Conservation (phyloP, 169 alveolate genomes). For the Cryptosporidium tyzzeri region DNA sequence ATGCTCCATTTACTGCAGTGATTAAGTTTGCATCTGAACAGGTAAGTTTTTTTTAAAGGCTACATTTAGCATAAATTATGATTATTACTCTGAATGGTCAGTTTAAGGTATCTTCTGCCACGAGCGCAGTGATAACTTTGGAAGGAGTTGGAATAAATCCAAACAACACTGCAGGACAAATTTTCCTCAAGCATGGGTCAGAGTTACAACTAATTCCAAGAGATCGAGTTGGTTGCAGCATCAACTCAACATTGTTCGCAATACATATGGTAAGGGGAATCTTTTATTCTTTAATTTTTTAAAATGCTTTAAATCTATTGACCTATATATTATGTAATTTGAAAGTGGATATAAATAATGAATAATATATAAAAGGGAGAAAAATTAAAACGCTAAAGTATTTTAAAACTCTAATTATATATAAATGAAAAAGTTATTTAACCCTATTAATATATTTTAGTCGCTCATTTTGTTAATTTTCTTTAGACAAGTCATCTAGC, state of each 20-base stretch:
- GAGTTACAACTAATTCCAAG: constrained; percentile 91
- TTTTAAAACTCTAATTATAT: not conserved
- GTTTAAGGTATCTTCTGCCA: constrained; percentile 89
- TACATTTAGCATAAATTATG: not conserved
- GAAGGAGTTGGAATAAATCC: constrained; percentile 92
- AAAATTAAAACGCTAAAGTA: not conserved
- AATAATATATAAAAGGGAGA: not conserved
- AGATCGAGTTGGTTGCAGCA: constrained; percentile 89
- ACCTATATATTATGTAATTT: not conserved
- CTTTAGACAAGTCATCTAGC: not conserved
- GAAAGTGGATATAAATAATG: not conserved
- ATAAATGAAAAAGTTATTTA: not conserved
- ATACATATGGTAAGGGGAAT: no score
- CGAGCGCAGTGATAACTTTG: constrained; percentile 90
- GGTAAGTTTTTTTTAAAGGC: constrained; percentile 72
- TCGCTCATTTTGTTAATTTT: not conserved
- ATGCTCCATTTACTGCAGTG: constrained; percentile 90
- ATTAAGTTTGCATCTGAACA: constrained; percentile 87
- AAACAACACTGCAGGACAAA: constrained; percentile 88
- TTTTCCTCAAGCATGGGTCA: constrained; percentile 90
- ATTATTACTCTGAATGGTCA: constrained; percentile 9
- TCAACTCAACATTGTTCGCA: not conserved
- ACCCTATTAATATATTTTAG: not conserved
- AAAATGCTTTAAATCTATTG: no score
- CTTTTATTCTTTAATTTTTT: no score